Conservation (phyloP, 108 stramenopile genomes). For the Pseudonitzschia pungens region DNA sequence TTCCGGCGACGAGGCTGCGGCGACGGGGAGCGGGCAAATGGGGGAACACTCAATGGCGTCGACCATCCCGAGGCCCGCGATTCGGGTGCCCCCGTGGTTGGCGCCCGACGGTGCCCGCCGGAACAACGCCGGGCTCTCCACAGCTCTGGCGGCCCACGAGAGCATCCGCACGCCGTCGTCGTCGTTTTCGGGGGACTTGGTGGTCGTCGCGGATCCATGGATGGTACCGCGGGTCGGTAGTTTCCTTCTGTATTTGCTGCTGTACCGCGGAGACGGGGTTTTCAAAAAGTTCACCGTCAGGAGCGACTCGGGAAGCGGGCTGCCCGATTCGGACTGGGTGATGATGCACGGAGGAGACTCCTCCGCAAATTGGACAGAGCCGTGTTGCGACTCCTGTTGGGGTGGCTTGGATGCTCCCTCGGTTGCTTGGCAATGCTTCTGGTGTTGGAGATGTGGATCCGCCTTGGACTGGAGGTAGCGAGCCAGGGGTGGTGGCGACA, state of each 20-base stretch:
- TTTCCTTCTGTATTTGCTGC: too few relatives aligned
- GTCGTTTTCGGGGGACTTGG: neutral
- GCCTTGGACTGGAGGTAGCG: neutral
- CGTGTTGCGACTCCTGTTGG: neutral
- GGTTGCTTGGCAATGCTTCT: neutral
- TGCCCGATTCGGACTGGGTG: neutral
- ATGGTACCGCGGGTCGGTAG: neutral
- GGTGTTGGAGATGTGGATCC: neutral
- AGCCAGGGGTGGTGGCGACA: neutral
- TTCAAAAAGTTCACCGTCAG: neutral
- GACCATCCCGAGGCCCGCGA: neutral
- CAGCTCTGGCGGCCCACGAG: constrained; percentile 3
- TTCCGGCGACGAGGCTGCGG: too few relatives aligned
- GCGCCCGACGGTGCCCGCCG: neutral
- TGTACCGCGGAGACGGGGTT: constrained; percentile 1
- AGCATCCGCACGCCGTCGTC: constrained; percentile 3
- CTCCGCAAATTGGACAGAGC: neutral
- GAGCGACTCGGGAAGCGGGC: constrained; percentile 1
- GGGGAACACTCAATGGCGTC: neutral
- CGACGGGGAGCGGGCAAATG: too few relatives aligned
- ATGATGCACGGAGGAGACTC: neutral
- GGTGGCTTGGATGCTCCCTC: neutral
- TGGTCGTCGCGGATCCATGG: neutral
- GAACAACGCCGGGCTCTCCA: constrained; percentile 9
- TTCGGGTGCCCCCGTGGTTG: neutral